A percentile compares a stretch with the other conserved stretches of the same genome.
phyloP scores from a whole-genome alignment of 2,329 filamentous ascomycete genomes.

The Aspergillus sp. region DNA sequence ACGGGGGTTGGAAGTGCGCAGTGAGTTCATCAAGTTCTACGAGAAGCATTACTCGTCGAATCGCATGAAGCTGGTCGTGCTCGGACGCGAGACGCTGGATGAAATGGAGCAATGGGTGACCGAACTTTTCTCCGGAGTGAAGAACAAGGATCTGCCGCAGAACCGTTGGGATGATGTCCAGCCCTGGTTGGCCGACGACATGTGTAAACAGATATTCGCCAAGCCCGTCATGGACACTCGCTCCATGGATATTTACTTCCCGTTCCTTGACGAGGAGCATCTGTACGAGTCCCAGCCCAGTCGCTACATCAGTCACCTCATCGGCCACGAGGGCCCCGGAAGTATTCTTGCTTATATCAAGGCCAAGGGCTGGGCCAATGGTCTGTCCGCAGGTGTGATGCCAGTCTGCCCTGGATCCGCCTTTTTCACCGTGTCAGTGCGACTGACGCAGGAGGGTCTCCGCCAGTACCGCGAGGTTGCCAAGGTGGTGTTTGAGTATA shows the following conservation, averaged over 20 bases:
- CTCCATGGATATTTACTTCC: conserved; percentile 76
- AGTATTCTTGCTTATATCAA: conserved; percentile 90
- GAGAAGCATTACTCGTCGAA: conserved; percentile 88
- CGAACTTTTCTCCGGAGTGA: conserved; percentile 76
- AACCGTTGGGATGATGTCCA: conserved; percentile 65
- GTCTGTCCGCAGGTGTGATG: conserved; percentile 72
- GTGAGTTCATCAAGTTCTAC: conserved; percentile 92
- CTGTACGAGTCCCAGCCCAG: conserved; percentile 78
- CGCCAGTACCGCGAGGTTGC: conserved; percentile 78
- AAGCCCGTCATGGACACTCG: conserved; percentile 89
- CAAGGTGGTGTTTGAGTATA: conserved; percentile 86
- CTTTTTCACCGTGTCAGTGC: conserved; percentile 75
- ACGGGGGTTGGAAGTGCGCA: conserved; percentile 76
- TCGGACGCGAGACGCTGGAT: conserved; percentile 79
- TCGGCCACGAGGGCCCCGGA: conserved; percentile 89
- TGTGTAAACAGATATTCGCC: conserved; percentile 73
- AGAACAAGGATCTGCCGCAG: conserved; percentile 74
- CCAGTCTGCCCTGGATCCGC: conserved; percentile 76
- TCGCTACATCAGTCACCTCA: conserved; percentile 81
- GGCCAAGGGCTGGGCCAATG: conserved; percentile 84
- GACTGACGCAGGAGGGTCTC: conserved; percentile 79
- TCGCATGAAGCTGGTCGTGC: conserved; percentile 83
- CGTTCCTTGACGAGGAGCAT: conserved; percentile 78
- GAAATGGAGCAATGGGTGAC: conserved; percentile 79
- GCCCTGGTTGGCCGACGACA: conserved; percentile 58